A percentile compares a stretch with the other conserved stretches of the same genome.
Evolutionary conservation across 1,284 basidiomycete genomes (phyloP).

Genomic region (Wolfiporia cocos): DNA sequence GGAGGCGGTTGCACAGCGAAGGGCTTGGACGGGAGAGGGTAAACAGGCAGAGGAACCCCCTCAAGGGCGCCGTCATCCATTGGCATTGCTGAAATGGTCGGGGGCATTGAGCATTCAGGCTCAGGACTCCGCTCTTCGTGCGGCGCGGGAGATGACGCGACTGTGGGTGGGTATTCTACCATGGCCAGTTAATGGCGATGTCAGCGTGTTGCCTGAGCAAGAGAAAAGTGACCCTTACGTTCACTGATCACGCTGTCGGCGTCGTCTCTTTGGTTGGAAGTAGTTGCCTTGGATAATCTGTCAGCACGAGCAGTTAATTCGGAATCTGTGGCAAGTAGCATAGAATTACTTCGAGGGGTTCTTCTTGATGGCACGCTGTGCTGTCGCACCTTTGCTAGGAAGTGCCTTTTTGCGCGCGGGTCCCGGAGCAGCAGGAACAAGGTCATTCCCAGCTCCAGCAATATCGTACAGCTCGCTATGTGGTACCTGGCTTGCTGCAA

Average conservation of each 20-base stretch:
- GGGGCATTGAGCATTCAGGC: conserved; percentile 15
- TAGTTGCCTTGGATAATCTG: conserved; percentile 17
- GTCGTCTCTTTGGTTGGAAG: conserved; percentile 25
- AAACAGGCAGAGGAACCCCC: conserved; percentile 56
- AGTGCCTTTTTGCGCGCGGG: conserved; percentile 33
- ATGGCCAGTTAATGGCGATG: neutral
- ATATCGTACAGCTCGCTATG: conserved; percentile 20
- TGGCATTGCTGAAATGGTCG: conserved; percentile 14
- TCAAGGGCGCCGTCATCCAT: conserved; percentile 47
- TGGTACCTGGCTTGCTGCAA: conserved; percentile 2
- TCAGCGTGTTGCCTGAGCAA: neutral
- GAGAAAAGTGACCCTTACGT: conserved; percentile 24
- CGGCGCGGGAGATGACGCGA: conserved; percentile 39
- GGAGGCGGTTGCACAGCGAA: conserved; percentile 72
- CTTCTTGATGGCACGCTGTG: conserved; percentile 31
- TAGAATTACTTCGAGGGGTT: conserved; percentile 32
- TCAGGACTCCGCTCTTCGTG: conserved; percentile 26
- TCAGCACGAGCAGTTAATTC: neutral
- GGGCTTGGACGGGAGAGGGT: conserved; percentile 70
- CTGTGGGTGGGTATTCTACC: conserved; percentile 33
- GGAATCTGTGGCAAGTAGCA: neutral
- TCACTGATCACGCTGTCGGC: conserved; percentile 39
- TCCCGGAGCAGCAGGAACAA: conserved; percentile 17
- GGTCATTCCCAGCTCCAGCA: conserved; percentile 13
- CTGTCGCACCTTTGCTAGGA: conserved; percentile 26